phyloP scores from a whole-genome alignment of 805 yeast genomes.

The Groenewaldozyma tartarivorans region DNA sequence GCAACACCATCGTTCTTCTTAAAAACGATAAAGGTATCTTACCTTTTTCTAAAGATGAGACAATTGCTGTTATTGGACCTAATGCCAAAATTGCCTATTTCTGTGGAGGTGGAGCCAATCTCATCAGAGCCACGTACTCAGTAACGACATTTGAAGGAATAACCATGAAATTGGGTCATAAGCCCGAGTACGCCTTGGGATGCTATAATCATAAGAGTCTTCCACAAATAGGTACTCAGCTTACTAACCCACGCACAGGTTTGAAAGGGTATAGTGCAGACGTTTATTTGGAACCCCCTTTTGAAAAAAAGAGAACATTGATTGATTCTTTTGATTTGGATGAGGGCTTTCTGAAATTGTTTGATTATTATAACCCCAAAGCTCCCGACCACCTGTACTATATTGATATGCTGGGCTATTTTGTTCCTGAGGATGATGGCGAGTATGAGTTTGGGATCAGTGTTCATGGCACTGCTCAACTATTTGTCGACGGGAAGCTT shows the following conservation, averaged over 20 bases:
- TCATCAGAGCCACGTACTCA: slow-evolving; percentile 38
- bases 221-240: slow-evolving; percentile 26
- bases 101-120: slow-evolving; percentile 58
- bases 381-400: slow-evolving; percentile 25
- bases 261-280: slow-evolving; percentile 9
- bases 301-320: slow-evolving; percentile 1
- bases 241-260: slow-evolving; percentile 9
- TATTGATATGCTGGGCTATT: slow-evolving; percentile 35
- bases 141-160: slow-evolving; percentile 21
- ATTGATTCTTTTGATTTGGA: slow-evolving; percentile 4
- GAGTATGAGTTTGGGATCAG: slow-evolving; percentile 43
- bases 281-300: slow-evolving; percentile 5
- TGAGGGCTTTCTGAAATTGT: slow-evolving; percentile 5
- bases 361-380: slow-evolving; percentile 6
- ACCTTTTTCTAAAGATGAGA: slow-evolving; percentile 37
- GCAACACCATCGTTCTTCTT: slow-evolving; percentile 45
- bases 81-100: slow-evolving; percentile 41
- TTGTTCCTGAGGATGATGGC: slow-evolving; percentile 38
- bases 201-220: slow-evolving; percentile 30
- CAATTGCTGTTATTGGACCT: slow-evolving; percentile 49
- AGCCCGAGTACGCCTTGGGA: slow-evolving; percentile 14
- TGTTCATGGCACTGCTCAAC: slow-evolving; percentile 44
- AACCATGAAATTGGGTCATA: slow-evolving; percentile 1
- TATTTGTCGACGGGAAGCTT: slow-evolving; percentile 42
- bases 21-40: slow-evolving; percentile 40